Base-by-base conservation (phyloP, 805 yeast genomes). In the Zygosaccharomyces rouxii region DNA sequence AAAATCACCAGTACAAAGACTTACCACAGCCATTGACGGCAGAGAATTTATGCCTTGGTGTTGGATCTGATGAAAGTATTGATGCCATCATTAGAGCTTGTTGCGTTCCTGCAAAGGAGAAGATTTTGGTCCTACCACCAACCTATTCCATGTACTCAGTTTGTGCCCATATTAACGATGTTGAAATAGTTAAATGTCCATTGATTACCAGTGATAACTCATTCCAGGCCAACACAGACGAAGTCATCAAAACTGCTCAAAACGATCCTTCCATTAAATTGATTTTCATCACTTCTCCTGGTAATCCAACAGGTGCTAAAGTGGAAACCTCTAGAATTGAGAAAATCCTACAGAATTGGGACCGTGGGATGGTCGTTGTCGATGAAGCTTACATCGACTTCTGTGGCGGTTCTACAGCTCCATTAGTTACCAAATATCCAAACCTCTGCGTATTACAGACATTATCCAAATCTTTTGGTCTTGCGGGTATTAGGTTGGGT, bases 381-480 rank as follows among this genome's bases (percentile, higher is more conserved):
- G 99, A 94, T 68, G 99, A 94, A 68, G 99, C 99, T 0, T 94
- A 94, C 64, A 79, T 94, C 46, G 99, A 94, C 64, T 94, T 94
- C 65, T 64, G 88, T 3, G 87, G 86, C 10, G 76, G 85, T 7
- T 87, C 97, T 0, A 64, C 83, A 56, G 76, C 89, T 7, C 85
- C 95, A 0, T 71, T 86, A 53, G 98, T 89, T 2, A 88, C 82
- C 65, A 76, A 83, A 59, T 81, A 83, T 67, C 90, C 90, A 23
- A 87, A 89, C 60, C 71, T 94, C 46, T 89, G 86, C 14, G 96
- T 88, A 10, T 71, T 90, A 66, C 99, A 94, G 68, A 94, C 99
- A 0, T 69, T 94, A 35, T 89, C 97, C 16, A 94, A 94, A 64
- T 84, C 98, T 0, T 94, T 94, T 70, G 99, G 99, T 16, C 77